Percentiles rank a stretch among this genome's conserved stretches.
Conservation (phyloP, 202 grass and related monocot species). For the Saccharum hybrid region DNA sequence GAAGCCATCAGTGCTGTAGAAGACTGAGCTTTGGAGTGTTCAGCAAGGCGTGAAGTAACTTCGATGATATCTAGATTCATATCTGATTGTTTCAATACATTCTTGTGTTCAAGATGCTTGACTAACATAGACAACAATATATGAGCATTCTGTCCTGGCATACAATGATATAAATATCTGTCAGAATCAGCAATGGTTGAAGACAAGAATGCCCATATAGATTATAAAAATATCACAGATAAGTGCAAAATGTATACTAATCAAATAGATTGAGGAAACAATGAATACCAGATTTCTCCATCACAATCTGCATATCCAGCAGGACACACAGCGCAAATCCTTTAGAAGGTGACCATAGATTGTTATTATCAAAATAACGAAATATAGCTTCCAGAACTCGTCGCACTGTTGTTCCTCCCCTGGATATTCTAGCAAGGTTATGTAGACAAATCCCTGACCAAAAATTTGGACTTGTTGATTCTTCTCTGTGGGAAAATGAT, state of each 20-base stretch:
- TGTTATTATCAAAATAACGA: constrained; percentile 92
- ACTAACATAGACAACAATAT: constrained; percentile 84
- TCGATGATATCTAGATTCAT: constrained; percentile 84
- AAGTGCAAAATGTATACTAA: constrained; percentile 28
- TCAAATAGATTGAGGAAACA: constrained; percentile 33
- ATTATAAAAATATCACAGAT: constrained; percentile 16
- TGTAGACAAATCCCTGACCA: constrained; percentile 96
- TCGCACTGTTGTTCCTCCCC: constrained; percentile 85
- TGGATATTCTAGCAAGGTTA: constrained; percentile 97
- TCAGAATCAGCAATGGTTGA: constrained; percentile 35
- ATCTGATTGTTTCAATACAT: constrained; percentile 76
- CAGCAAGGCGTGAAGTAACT: constrained; percentile 71
- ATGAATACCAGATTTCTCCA: constrained; percentile 83
- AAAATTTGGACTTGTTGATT: constrained; percentile 77
- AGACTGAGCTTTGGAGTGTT: constrained; percentile 76
- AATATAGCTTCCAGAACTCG: constrained; percentile 94
- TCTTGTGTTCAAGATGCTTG: constrained; percentile 95
- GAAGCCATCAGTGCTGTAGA: constrained; percentile 79
- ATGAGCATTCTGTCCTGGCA: constrained; percentile 88
- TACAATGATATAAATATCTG: constrained; percentile 44
- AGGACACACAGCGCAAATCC: constrained; percentile 83
- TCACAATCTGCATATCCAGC: constrained; percentile 89
- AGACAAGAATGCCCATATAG: constrained; percentile 37
- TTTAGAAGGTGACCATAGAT: constrained; percentile 77
- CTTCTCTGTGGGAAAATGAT: constrained; percentile 64